Evolutionary conservation across 1,284 basidiomycete species (phyloP), one percentile per base, ranked within the genome.

Genomic region (Butyriboletus appendiculatus): DNA sequence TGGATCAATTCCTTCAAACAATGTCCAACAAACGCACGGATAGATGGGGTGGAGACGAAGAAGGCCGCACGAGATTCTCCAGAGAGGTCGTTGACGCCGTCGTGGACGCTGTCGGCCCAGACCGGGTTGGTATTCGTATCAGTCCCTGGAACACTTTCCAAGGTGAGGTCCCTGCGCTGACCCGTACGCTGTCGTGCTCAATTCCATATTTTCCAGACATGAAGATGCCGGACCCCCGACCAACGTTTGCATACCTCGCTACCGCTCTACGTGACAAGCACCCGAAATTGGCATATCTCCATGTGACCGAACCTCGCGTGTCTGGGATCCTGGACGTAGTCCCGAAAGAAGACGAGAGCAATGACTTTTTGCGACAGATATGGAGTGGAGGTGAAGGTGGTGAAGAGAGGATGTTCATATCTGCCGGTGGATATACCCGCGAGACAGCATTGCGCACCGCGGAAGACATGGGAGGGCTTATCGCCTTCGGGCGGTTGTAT

Each of bases 241-340:
- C 78, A 0, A 74, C 72, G 0, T 81, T 76, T 68, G 57, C 66
- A 3, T 70, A 76, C 49, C 56, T 81, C 5, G 67, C 73, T 0
- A 58, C 62, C 4, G 61, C 72, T 16, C 61, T 81, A 24, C 68
- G 66, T 48, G 48, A 72, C 42, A 60, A 67, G 8, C 52, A 57
- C 24, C 54, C 62, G 0, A 72, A 75, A 24, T 67, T 87, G 10
- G 81, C 81, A 0, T 88, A 85, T 62, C 58, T 87, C 20, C 86
- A 89, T 62, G 68, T 79, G 38, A 68, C 82, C 28, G 84, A 86
- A 61, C 72, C 79, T 2, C 70, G 76, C 15, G 61, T 72, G 12
- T 50, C 58, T 15, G 70, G 64, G 2, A 48, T 16, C 42, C 22
- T 11, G 5, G 59, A 65, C 9, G 1, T 4, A 20, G 34, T 39